Evolutionary conservation across 1,284 basidiomycete genomes (phyloP), one percentile per base, ranked within the genome.

Genomic region (Phellopilus nigrolimitatus): DNA sequence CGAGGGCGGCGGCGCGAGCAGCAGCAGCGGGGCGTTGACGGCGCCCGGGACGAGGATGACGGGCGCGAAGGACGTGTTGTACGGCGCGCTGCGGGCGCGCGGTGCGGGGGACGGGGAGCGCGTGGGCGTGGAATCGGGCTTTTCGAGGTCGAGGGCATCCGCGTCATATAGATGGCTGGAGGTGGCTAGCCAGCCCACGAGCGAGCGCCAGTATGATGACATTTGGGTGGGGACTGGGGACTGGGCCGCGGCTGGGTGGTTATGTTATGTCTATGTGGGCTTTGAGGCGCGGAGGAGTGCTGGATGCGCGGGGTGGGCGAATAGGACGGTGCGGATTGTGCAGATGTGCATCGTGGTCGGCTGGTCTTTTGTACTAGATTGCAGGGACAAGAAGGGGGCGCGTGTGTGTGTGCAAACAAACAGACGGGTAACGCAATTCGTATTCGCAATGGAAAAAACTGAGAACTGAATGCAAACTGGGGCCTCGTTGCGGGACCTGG

Each of bases 1-100:
- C 8, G 25, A 19, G 25, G 51, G 44, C 3, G 44, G 30, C n/a
- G 31, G 31, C n/a, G 31, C 31, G 31, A 53, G 27, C n/a, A 53
- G 42, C 39, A 53, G 42, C n/a, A 53, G 25, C 13, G 52, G 41
- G 4, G 52, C 24, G 39, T 48, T 53, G 46, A 53, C 34, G 36
- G 33, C 39, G 4, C 52, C 52, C 6, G 52, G 52, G 19, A 53
- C 21, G 15, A 53, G 13, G 10, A 53, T 22, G 10, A 48, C 41
- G n/a, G 52, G 52, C 15, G 46, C 24, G 33, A 49, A 53, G n/a
- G 47, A 53, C 15, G 51, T 8, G 22, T 15, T 21, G 27, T 42
- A 24, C 12, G 13, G 17, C 25, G 27, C 21, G 43, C 13, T 31
- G 25, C 7, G 12, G 28, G 13, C 3, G 21, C 27, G 28, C 5